Percentiles rank a stretch among this genome's conserved stretches.
Evolutionary conservation across 2,329 filamentous ascomycete genomes (phyloP).

Genomic region (Fusarium pseudograminearum): DNA sequence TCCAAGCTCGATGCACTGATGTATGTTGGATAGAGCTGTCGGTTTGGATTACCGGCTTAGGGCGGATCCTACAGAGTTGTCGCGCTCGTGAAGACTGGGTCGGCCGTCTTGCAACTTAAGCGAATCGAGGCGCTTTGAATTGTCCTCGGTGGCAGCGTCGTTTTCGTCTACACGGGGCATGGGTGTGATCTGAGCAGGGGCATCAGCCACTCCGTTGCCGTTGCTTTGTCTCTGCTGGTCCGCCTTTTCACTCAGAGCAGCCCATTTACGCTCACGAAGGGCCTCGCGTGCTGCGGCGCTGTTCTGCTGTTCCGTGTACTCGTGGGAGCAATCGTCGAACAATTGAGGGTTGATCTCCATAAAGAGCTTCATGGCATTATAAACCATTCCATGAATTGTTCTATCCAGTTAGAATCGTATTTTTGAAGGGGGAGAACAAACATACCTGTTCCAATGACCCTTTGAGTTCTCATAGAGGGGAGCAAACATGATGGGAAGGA

Average conservation of each 20-base stretch:
- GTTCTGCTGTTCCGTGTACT: constrained; percentile 97
- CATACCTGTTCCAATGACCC: constrained; percentile 97
- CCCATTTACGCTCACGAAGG: constrained; percentile 88
- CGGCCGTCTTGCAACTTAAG: constrained; percentile 87
- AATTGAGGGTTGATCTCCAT: constrained; percentile 99
- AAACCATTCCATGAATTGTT: constrained; percentile 99
- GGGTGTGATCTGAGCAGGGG: constrained; percentile 55
- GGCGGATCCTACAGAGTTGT: constrained; percentile 68
- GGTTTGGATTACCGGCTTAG: constrained; percentile 60
- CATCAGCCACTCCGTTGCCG: constrained; percentile 48
- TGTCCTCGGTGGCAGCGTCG: constrained; percentile 83
- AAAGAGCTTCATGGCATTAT: constrained; percentile 99
- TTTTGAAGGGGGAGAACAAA: background rate
- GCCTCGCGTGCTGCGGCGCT: constrained; percentile 87
- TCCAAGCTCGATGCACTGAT: constrained; percentile 24
- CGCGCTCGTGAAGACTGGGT: constrained; percentile 67
- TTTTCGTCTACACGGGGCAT: constrained; percentile 76
- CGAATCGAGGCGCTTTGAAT: constrained; percentile 87
- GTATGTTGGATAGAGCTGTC: constrained; percentile 17
- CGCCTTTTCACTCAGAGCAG: constrained; percentile 83
- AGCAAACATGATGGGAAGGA: constrained; percentile 99
- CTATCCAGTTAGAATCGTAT: constrained; percentile 59
- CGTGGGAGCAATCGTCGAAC: constrained; percentile 98
- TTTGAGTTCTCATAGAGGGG: constrained; percentile 99
- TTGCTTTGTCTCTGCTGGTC: constrained; percentile 69